Base-by-base conservation (phyloP, 352 stramenopile genomes). In the Phytophthora cryptogea region DNA sequence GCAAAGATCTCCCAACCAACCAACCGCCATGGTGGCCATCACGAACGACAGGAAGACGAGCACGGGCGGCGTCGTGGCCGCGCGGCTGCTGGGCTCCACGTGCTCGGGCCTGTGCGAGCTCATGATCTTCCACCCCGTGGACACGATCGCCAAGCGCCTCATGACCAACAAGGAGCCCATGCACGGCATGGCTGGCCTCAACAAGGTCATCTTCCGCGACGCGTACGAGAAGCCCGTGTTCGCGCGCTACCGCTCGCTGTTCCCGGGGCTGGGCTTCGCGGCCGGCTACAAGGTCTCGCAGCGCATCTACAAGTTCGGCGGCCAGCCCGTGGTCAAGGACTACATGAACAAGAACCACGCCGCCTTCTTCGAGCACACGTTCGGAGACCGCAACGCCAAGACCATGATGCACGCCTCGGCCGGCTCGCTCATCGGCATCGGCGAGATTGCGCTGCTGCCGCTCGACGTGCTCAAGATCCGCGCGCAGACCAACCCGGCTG, bases 401-500 rank as follows among this genome's bases (percentile, higher is more conserved):
- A 95, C 92, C 10, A 88, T 98, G 72, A 96, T 97, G 77, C 89
- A 97, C 60, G 94, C 92, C 28, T 90, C 87, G 7, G 91, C 91
- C 52, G 95, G 95, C 50, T 93, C 78, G 57, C 72, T 98, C 35
- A 98, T 98, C 52, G 95, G 95, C 40, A 83, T 98, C 26, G 95
- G 95, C 52, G 95, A 98, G 80, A 97, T 98, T 55, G 86, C 89
- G 42, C 76, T 98, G 27, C 72, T 98, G 57, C 95, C 95, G 16
- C 78, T 98, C n/a, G 94, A 98, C 66, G 90, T 97, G 64, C 87
- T 98, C 59, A 98, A 98, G 82, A 97, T 98, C 67, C 97, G 97
- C 66, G 92, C 94, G 13, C 95, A 98, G 73, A 98, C 94, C 57
- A 96, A 97, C 77, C 95, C 95, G 20, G 90, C 93, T 46, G 89